Evolutionary conservation across 768 basidiomycete species (phyloP).

Genomic region (Calocybe cyanea): DNA sequence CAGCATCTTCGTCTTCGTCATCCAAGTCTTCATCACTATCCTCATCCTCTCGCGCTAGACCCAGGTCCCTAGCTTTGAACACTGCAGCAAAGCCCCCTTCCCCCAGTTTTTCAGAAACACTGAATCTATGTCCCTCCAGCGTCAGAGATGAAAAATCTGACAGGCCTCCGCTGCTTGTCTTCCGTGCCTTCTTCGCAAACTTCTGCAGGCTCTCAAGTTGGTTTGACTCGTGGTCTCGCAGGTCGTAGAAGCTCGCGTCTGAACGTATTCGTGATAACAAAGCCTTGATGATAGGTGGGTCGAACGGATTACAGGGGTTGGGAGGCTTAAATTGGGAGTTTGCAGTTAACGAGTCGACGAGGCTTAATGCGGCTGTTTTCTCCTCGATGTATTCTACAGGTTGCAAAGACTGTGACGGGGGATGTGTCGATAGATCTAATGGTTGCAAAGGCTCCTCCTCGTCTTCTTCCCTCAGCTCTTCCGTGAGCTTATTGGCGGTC

Average conservation of each 20-base stretch:
- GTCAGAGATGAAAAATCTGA: slow-evolving; percentile 50
- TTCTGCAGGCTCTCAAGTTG: slow-evolving; percentile 71
- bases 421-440: slow-evolving; percentile 22
- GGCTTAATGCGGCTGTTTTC: slow-evolving; percentile 59
- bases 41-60: slow-evolving; percentile 44
- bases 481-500: slow-evolving; percentile 50
- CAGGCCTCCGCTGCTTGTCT: slow-evolving; percentile 37
- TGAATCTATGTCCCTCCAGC: slow-evolving; percentile 63
- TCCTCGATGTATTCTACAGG: slow-evolving; percentile 43
- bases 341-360: slow-evolving; percentile 59
- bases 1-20: slow-evolving; percentile 51
- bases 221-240: slow-evolving; percentile 48
- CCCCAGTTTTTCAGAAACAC: slow-evolving; percentile 83
- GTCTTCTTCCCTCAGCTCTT: slow-evolving; percentile 39
- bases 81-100: slow-evolving; percentile 97
- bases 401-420: slow-evolving; percentile 21
- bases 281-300: slow-evolving; percentile 55
- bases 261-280: slow-evolving; percentile 61
- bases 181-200: slow-evolving; percentile 51
- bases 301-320: slow-evolving; percentile 89
- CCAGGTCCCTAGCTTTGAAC: slow-evolving; percentile 73
- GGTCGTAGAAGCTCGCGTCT: slow-evolving; percentile 60
- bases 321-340: slow-evolving; percentile 66
- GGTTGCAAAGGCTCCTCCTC: slow-evolving; percentile 28
- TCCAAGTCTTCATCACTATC: slow-evolving; percentile 53